Percentiles rank a stretch among this genome's conserved stretches.
Conservation (phyloP, 768 basidiomycete species). For the Clavaria fumosa region DNA sequence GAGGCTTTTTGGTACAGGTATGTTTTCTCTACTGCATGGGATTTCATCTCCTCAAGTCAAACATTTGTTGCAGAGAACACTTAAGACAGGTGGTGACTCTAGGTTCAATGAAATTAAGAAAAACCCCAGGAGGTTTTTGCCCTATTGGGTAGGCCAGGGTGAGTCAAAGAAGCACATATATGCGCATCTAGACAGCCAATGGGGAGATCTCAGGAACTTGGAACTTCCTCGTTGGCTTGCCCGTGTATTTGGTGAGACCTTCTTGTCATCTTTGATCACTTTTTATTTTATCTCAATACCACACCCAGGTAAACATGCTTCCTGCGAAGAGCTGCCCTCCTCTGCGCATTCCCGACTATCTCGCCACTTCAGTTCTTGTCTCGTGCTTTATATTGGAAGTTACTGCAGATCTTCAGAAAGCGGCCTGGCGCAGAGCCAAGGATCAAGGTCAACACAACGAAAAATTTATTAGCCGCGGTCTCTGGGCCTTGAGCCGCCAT, state of each 20-base stretch:
- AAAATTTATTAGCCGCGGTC: constrained; percentile 48
- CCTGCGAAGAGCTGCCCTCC: constrained; percentile 34
- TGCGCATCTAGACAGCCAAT: not conserved
- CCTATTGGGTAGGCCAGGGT: constrained; percentile 51
- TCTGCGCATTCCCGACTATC: constrained; percentile 38
- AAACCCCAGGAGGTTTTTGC: constrained; percentile 29
- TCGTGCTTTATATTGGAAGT: constrained; percentile 46
- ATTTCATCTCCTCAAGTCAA: not conserved
- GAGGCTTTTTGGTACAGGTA: constrained; percentile 40
- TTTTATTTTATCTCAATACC: not conserved
- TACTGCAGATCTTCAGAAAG: constrained; percentile 50
- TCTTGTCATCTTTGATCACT: not conserved
- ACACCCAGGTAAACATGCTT: constrained; percentile 39
- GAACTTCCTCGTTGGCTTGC: constrained; percentile 53
- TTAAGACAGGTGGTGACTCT: constrained; percentile 46
- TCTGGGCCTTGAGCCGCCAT: constrained; percentile 56
- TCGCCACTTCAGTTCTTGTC: constrained; percentile 36
- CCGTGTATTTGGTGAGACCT: constrained; percentile 34
- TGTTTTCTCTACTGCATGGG: constrained; percentile 13
- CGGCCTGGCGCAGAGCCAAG: constrained; percentile 41
- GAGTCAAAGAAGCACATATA: not conserved
- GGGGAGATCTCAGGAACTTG: constrained; percentile 32
- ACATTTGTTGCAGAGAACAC: constrained; percentile 16
- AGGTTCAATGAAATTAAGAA: constrained; percentile 43
- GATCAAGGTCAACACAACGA: constrained; percentile 52